A percentile compares a stretch with the other conserved stretches of the same genome.
Conservation (phyloP, 179 eudicot genomes). For the Camellia oleifera region DNA sequence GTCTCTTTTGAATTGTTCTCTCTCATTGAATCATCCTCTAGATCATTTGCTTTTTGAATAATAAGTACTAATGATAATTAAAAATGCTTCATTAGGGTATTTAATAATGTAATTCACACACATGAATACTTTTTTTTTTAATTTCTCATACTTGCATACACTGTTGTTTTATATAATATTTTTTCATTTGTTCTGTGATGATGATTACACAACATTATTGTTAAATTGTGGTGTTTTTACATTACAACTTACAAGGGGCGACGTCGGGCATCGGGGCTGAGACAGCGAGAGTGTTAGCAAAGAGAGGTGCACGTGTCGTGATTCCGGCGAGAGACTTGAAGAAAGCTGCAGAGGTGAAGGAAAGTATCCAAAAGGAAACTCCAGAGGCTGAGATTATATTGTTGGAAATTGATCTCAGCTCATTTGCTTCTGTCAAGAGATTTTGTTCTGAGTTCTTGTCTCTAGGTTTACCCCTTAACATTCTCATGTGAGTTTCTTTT, state of each 20-base stretch:
- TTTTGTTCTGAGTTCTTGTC: constrained; percentile 62
- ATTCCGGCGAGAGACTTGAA: constrained; percentile 77
- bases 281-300: constrained; percentile 85
- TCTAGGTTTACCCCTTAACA: constrained; percentile 58
- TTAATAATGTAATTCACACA: neutral
- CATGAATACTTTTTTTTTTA: neutral
- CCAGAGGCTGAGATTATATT: constrained; percentile 70
- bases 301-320: constrained; percentile 76
- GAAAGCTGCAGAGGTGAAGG: constrained; percentile 59
- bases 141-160: no score
- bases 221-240: neutral
- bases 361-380: constrained; percentile 53
- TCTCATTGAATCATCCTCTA: constrained; percentile 3
- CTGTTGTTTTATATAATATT: no score
- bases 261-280: constrained; percentile 94
- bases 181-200: neutral
- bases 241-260: constrained; percentile 45
- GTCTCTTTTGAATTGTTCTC: constrained; percentile 15
- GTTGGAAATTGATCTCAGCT: constrained; percentile 81
- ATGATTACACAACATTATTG: neutral
- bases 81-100: constrained; percentile 1
- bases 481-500: constrained; percentile 49
- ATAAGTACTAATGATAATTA: neutral
- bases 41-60: neutral
- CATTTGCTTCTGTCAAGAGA: constrained; percentile 51